phyloP scores from a whole-genome alignment of 2,329 filamentous ascomycete species.

The Epichloe sp. region DNA sequence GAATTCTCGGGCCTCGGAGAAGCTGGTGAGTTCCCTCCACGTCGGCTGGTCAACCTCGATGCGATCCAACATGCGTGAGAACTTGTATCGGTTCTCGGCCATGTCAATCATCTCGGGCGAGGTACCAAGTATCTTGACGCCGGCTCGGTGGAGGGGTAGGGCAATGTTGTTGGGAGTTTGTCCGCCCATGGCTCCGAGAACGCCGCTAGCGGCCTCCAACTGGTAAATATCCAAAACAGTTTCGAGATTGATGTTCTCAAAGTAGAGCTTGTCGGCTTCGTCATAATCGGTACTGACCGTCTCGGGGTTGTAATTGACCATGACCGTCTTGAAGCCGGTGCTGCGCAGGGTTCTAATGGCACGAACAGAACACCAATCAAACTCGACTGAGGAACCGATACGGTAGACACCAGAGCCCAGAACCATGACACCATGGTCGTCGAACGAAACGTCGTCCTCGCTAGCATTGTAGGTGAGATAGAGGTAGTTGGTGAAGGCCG shows the following conservation, averaged over 20 bases:
- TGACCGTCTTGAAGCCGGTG: constrained; percentile 81
- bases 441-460: constrained; percentile 70
- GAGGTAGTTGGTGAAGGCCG: constrained; percentile 86
- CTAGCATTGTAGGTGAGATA: constrained; percentile 92
- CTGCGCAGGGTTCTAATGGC: constrained; percentile 83
- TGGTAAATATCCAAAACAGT: constrained; percentile 89
- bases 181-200: constrained; percentile 91
- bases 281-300: constrained; percentile 87
- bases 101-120: constrained; percentile 98
- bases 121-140: constrained; percentile 86
- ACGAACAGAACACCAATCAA: constrained; percentile 96
- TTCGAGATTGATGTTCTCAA: constrained; percentile 88
- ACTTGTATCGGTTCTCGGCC: constrained; percentile 96
- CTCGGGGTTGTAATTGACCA: constrained; percentile 91
- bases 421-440: constrained; percentile 91
- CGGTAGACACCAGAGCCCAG: constrained; percentile 91
- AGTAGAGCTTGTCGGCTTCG: constrained; percentile 87
- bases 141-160: constrained; percentile 71
- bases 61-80: constrained; percentile 91
- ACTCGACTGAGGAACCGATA: constrained; percentile 95
- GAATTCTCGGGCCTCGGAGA: constrained; percentile 78
- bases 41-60: constrained; percentile 92
- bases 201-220: constrained; percentile 67
- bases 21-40: constrained; percentile 96
- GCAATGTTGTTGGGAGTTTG: constrained; percentile 98